Evolutionary conservation across 805 yeast species (phyloP).

Genomic region (Zygosaccharomyces lentus): DNA sequence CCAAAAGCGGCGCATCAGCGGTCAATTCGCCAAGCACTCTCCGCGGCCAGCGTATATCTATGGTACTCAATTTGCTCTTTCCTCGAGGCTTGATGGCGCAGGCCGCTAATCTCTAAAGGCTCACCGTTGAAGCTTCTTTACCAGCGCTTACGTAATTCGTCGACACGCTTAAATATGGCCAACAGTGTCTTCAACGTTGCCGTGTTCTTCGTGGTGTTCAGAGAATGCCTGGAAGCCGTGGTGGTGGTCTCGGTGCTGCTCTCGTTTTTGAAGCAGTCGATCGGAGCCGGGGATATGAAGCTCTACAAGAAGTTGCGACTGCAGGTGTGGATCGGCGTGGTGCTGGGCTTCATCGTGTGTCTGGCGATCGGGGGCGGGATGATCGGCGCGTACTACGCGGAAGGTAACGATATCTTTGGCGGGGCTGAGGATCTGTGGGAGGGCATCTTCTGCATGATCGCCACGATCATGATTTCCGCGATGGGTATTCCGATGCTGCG

Average conservation of each 20-base stretch:
- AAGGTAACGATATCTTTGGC: conserved; percentile 80
- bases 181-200: conserved; percentile 44
- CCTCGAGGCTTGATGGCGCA: neutral
- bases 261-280: conserved; percentile 87
- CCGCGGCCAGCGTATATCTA: neutral
- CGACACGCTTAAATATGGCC: too few relatives aligned
- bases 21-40: too few relatives aligned
- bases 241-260: conserved; percentile 85
- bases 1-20: too few relatives aligned
- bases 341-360: conserved; percentile 72
- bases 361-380: conserved; percentile 84
- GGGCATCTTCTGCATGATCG: conserved; percentile 89
- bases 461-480: conserved; percentile 78
- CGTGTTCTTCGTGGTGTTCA: conserved; percentile 83
- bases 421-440: conserved; percentile 93
- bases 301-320: conserved; percentile 58
- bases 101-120: neutral
- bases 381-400: conserved; percentile 86
- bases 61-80: neutral
- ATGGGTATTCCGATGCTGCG: conserved; percentile 98
- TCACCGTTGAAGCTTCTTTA: too few relatives aligned
- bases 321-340: conserved; percentile 87
- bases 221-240: conserved; percentile 92
- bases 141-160: too few relatives aligned
- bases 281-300: conserved; percentile 49